Evolutionary conservation across 768 basidiomycete species (phyloP), one percentile per base, ranked within the genome.

Genomic region (Mycena leptocephala): DNA sequence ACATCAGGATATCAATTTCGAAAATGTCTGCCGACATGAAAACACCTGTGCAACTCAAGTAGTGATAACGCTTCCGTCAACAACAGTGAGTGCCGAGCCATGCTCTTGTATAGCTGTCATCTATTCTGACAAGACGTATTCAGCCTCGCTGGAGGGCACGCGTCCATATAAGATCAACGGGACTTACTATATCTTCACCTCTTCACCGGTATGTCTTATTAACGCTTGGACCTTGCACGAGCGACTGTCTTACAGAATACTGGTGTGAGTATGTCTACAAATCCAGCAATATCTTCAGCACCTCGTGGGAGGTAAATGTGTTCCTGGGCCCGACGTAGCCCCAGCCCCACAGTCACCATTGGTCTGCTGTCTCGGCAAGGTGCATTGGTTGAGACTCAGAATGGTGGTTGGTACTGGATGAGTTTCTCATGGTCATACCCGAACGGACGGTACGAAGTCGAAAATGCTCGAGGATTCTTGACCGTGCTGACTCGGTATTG

Each of bases 161-260:
- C 71, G 78, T 30, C 71, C 73, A 22, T 79, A 79, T 53, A 79
- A 79, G 46, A 59, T 61, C 32, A 74, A 78, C 61, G 79, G 77
- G 51, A 33, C 53, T 16, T 79, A 78, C 48, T 78, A 79, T 62
- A 79, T 79, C 58, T 77, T 79, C 61, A 68, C 59, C 72, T 72
- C 72, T 26, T 76, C 32, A 24, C 78, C 78, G 46, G 64, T 35
- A 51, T 22, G 30, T 65, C 46, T 48, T 48, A 6, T n/a, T 30
- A n/a, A n/a, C n/a, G n/a, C n/a, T n/a, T n/a, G n/a, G n/a, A n/a
- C n/a, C n/a, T n/a, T n/a, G n/a, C n/a, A n/a, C n/a, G n/a, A n/a
- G n/a, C n/a, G n/a, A n/a, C n/a, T n/a, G n/a, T n/a, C n/a, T n/a
- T 65, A 20, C 41, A 65, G 64, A 18, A 65, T n/a, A 11, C 64